These are phyloP conservation scores for Suhomyces bolitotheri DNA, from an alignment of 1,139 yeast species.

Conservation along the genomic window DNA sequence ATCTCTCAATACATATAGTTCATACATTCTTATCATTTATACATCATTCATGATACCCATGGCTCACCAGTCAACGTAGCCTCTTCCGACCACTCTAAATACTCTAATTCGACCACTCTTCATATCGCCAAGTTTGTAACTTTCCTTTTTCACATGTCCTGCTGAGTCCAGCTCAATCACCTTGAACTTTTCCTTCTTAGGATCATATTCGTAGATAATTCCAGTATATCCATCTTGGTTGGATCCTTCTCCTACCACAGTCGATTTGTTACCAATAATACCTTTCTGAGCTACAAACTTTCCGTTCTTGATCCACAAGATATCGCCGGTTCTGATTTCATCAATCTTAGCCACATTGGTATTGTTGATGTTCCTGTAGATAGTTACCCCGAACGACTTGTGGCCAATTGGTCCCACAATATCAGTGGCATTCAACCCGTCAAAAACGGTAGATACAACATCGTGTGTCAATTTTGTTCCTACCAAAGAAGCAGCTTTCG, in stretches of 20 bases:
- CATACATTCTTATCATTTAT: too few species aligned
- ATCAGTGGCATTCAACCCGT: constrained; percentile 19
- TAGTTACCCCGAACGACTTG: constrained; percentile 70
- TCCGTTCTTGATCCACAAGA: constrained; percentile 73
- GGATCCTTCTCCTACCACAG: constrained; percentile 43
- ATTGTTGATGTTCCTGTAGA: constrained; percentile 63
- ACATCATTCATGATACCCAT: not conserved
- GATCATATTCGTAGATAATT: constrained; percentile 68
- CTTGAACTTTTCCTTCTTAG: constrained; percentile 69
- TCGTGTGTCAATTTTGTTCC: constrained; percentile 35
- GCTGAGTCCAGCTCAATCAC: constrained; percentile 63
- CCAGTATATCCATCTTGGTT: constrained; percentile 28
- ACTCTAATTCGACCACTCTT: constrained; percentile 78
- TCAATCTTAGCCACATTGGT: constrained; percentile 59
- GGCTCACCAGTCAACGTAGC: constrained; percentile 57
- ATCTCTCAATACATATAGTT: not conserved
- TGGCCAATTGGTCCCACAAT: constrained; percentile 62
- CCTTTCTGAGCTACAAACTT: constrained; percentile 71
- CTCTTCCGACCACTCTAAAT: constrained; percentile 66
- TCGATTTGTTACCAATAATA: constrained; percentile 39
- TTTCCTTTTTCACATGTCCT: constrained; percentile 59
- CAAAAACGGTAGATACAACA: constrained; percentile 18
- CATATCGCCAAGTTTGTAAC: constrained; percentile 70
- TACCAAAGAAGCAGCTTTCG: constrained; percentile 41
- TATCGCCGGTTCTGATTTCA: constrained; percentile 79